Percentiles rank a stretch among this genome's conserved stretches.
Evolutionary conservation across 129 eudicot genomes (phyloP).

Genomic region (Cynara cardunculus): DNA sequence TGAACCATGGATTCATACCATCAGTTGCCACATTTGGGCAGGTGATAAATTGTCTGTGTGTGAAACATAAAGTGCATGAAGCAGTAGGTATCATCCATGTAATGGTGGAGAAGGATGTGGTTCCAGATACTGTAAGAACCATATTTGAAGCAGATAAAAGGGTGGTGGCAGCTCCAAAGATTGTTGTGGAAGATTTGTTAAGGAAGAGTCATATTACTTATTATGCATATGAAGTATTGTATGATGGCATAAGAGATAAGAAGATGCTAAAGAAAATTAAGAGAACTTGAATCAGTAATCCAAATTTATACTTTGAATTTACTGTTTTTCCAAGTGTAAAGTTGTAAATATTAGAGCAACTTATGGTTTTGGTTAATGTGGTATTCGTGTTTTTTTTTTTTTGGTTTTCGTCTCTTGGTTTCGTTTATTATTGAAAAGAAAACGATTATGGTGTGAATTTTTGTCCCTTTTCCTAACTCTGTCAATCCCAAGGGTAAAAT

Average conservation of each 20-base stretch:
- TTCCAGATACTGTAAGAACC: constrained; percentile 67
- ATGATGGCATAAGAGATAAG: constrained; percentile 83
- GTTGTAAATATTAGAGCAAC: neutral
- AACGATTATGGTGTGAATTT: no score
- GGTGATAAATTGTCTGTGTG: constrained; percentile 73
- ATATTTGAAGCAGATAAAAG: constrained; percentile 84
- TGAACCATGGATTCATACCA: constrained; percentile 58
- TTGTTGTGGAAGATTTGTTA: constrained; percentile 82
- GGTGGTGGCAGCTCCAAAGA: constrained; percentile 90
- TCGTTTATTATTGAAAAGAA: no score
- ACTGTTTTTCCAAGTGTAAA: neutral
- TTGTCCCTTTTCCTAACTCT: neutral
- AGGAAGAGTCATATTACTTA: constrained; percentile 75
- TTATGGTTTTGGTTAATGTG: neutral
- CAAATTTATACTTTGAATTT: neutral
- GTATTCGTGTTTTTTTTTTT: neutral
- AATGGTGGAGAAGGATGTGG: constrained; percentile 77
- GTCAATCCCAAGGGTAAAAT: neutral
- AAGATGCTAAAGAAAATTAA: constrained; percentile 45
- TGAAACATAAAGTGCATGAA: constrained; percentile 59
- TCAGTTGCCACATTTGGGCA: constrained; percentile 70
- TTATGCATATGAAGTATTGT: constrained; percentile 73
- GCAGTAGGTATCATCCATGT: constrained; percentile 63
- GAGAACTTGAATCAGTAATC: neutral
- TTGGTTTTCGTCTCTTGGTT: neutral